These are phyloP conservation scores for Dipteronia sinensis DNA, from an alignment of 345 rosid genomes.

Conservation along the genomic window DNA sequence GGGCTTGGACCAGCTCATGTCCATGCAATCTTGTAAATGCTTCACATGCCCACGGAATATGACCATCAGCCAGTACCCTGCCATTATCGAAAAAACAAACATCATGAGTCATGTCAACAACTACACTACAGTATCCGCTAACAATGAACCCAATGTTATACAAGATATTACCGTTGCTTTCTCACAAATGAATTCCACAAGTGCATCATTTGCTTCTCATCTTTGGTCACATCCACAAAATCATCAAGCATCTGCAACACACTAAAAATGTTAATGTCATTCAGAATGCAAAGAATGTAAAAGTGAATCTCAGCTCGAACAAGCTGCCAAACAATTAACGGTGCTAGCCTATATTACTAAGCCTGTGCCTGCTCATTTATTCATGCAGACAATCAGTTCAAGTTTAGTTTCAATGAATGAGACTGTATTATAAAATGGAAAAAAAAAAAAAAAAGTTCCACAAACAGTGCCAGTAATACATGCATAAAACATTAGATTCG, in stretches of 20 bases:
- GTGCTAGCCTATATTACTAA: neutral
- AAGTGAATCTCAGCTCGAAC: neutral
- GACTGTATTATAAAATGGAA: neutral
- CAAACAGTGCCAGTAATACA: neutral
- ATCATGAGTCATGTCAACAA: neutral
- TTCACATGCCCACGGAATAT: constrained; percentile 99
- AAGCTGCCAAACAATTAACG: neutral
- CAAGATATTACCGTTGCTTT: constrained; percentile 72
- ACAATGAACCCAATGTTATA: neutral
- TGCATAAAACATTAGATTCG: no score
- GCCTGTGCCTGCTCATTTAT: neutral
- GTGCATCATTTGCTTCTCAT: constrained; percentile 98
- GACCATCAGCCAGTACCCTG: constrained; percentile 98
- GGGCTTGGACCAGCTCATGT: constrained; percentile 60
- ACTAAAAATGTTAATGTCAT: neutral
- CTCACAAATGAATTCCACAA: constrained; percentile 98
- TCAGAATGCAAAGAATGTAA: neutral
- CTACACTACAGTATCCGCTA: neutral
- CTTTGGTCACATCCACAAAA: constrained; percentile 95
- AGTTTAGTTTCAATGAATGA: neutral
- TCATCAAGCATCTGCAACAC: constrained; percentile 94
- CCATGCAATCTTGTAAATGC: constrained; percentile 88
- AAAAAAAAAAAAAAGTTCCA: neutral
- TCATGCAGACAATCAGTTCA: neutral
- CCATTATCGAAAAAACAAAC: constrained; percentile 12